Evolutionary conservation across 1,139 yeast genomes (phyloP).

Genomic region (Taphrina deformans): DNA sequence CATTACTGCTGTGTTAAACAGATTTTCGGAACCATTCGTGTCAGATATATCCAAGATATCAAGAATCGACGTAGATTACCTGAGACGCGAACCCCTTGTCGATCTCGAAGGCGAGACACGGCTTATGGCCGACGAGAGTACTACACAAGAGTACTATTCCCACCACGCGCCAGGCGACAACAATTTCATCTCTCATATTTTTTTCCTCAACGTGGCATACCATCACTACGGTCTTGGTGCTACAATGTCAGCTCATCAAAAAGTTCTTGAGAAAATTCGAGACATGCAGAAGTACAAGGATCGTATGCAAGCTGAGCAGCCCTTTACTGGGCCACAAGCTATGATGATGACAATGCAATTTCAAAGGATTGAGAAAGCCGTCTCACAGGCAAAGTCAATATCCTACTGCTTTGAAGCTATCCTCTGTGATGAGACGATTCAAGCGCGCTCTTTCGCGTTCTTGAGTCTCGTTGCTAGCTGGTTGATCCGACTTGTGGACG

Average conservation of each 20-base stretch:
- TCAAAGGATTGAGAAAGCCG: slow-evolving; percentile 52
- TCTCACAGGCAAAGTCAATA: slow-evolving; percentile 50
- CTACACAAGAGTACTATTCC: slow-evolving; percentile 60
- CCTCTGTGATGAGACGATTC: slow-evolving; percentile 57
- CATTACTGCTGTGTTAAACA: slow-evolving; percentile 63
- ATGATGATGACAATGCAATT: slow-evolving; percentile 40
- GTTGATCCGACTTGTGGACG: slow-evolving; percentile 70
- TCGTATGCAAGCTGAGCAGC: slow-evolving; percentile 45
- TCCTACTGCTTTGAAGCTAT: slow-evolving; percentile 61
- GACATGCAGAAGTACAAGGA: slow-evolving; percentile 57
- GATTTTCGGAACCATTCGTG: slow-evolving; percentile 79
- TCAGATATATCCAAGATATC: slow-evolving; percentile 64
- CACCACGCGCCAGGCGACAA: slow-evolving; percentile 46
- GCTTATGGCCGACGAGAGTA: slow-evolving; percentile 70
- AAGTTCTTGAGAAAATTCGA: slow-evolving; percentile 55
- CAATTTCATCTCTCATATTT: slow-evolving; percentile 87
- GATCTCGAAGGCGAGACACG: slow-evolving; percentile 80
- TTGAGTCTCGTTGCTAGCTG: slow-evolving; percentile 73
- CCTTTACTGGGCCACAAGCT: slow-evolving; percentile 43
- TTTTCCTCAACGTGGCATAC: slow-evolving; percentile 73
- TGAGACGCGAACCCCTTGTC: slow-evolving; percentile 51
- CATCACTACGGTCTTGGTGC: slow-evolving; percentile 91
- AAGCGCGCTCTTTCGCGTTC: slow-evolving; percentile 71
- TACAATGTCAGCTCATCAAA: slow-evolving; percentile 58
- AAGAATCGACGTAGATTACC: slow-evolving; percentile 71